Percentiles rank a stretch among this genome's conserved stretches.
Conservation (phyloP, 495 filamentous ascomycete species). For the Alectoria sarmentosa region DNA sequence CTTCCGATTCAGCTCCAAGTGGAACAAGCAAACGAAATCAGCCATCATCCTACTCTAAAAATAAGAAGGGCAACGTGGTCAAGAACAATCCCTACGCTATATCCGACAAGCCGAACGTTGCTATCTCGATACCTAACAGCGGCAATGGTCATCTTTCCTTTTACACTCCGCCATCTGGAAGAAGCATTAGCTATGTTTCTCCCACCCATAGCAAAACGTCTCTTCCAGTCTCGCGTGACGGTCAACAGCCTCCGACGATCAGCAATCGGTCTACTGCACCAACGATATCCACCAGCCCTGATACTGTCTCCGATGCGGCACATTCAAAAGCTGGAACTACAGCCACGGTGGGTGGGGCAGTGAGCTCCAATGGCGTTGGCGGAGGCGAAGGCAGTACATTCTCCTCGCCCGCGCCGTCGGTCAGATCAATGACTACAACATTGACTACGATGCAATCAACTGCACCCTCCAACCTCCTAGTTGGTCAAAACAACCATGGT, state of each 20-base stretch:
- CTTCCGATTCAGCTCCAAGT: conserved; percentile 43
- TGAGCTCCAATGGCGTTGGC: conserved; percentile 49
- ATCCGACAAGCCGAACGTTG: conserved; percentile 45
- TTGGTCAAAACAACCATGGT: conserved; percentile 31
- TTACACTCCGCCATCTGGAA: conserved; percentile 37
- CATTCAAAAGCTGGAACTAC: conserved; percentile 74
- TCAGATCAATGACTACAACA: conserved; percentile 87
- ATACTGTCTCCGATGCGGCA: conserved; percentile 65
- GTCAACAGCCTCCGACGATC: conserved; percentile 47
- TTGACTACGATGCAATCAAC: conserved; percentile 93
- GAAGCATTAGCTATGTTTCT: conserved; percentile 36
- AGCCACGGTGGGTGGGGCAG: conserved; percentile 55
- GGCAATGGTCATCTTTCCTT: conserved; percentile 54
- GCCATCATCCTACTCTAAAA: conserved; percentile 33
- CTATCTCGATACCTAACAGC: conserved; percentile 35
- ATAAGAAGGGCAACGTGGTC: conserved; percentile 52
- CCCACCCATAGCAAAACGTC: conserved; percentile 47
- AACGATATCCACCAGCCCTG: conserved; percentile 74
- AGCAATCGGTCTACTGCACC: conserved; percentile 67
- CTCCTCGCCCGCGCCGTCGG: conserved; percentile 86
- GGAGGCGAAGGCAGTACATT: conserved; percentile 80
- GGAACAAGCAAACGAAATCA: conserved; percentile 44
- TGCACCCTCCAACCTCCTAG: conserved; percentile 57
- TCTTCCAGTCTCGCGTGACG: conserved; percentile 50
- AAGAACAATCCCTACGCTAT: conserved; percentile 83